Base-by-base conservation (phyloP, 805 yeast genomes). In the Yarrowia divulgata region DNA sequence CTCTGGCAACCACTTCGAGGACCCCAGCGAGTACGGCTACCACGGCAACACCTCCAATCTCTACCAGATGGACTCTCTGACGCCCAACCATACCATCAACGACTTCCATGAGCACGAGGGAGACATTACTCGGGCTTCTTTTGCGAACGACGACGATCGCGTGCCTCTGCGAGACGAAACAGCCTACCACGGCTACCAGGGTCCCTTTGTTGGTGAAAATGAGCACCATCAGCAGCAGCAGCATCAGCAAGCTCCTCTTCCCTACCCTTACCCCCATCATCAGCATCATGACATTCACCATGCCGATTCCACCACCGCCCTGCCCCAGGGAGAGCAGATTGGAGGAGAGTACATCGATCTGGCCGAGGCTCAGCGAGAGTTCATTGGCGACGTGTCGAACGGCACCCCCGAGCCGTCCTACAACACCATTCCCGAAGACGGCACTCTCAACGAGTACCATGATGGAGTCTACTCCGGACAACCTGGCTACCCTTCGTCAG, bases 351-450 rank as follows among this genome's bases (percentile, higher is more conserved):
- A 48, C 48, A 48, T 48, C n/a, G 57, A 63, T 14, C 23, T 63
- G 39, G 66, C 66, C 29, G 66, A 60, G 52, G 66, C 52, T 5
- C 66, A 60, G 42, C 52, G 66, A 2, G 66, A 60, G 52, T 60
- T 60, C 19, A 43, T 60, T 14, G 66, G 66, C 10, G 16, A 57
- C 34, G 60, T 39, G 13, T 39, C 60, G 29, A 57, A 16, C 48
- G 48, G 48, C 35, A 34, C 66, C 3, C 66, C 66, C 34, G 66
- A 60, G 42, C 66, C 64, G n/a, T 37, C 46, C 50, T 45, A 18
- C 66, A 60, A 60, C 43, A 60, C 66, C 34, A 60, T 60, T 18
- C 66, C 66, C 19, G 66, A 60, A 16, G 66, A 60, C 42, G 66
- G 52, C 18, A 43, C 66, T 13, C 66, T 60, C 35, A 43, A 60